Conservation (phyloP, 2,329 filamentous ascomycete genomes). For the Curvularia eragrostidis region DNA sequence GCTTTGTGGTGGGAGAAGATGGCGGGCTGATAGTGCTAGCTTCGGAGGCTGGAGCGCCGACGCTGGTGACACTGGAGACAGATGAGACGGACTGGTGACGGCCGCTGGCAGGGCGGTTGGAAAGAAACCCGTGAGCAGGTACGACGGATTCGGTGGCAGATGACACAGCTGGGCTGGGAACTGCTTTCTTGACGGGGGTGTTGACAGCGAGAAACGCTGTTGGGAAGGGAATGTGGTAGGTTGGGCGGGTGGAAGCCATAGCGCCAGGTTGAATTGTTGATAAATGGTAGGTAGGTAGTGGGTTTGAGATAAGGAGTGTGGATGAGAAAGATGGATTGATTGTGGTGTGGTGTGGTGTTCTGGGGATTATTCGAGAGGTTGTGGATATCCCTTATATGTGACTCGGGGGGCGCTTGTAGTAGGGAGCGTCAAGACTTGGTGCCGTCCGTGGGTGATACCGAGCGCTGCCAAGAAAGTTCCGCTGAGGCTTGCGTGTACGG, state of each 20-base stretch:
- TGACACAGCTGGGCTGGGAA: constrained; percentile 1
- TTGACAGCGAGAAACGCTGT: constrained; percentile 47
- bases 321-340: not conserved
- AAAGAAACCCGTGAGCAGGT: constrained; percentile 47
- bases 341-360: constrained; percentile 13
- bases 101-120: constrained; percentile 37
- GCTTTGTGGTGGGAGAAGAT: constrained; percentile 37
- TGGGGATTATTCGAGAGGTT: constrained; percentile 12
- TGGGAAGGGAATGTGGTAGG: constrained; percentile 49
- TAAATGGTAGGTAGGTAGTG: not conserved
- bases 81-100: constrained; percentile 42
- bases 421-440: constrained; percentile 5
- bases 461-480: constrained; percentile 30
- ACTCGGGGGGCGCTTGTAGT: constrained; percentile 12
- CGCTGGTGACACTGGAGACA: constrained; percentile 29
- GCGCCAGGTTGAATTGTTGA: constrained; percentile 32
- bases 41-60: constrained; percentile 22
- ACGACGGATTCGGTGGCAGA: constrained; percentile 31
- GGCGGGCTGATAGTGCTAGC: constrained; percentile 35
- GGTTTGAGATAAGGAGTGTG: constrained; percentile 9
- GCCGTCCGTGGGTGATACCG: constrained; percentile 17
- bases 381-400: constrained; percentile 28
- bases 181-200: constrained; percentile 37
- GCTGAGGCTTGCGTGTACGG: constrained; percentile 34
- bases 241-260: constrained; percentile 44